Conservation (phyloP, 1,284 basidiomycete species). For the Erythrobasidium hasegawianum region DNA sequence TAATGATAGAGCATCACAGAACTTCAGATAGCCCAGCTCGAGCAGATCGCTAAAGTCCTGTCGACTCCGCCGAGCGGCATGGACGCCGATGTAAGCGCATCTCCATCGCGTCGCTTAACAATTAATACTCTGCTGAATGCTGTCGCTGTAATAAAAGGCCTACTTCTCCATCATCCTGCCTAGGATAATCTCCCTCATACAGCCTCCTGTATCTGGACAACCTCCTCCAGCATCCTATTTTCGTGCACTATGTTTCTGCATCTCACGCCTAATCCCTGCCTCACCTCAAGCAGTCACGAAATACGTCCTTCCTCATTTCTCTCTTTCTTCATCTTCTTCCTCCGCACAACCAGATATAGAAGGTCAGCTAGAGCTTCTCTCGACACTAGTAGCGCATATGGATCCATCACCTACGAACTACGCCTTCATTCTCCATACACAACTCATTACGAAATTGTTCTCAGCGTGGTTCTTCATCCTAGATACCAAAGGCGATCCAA, state of each 20-base stretch:
- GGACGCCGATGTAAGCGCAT: conserved; percentile 1
- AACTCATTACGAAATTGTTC: conserved; percentile 4
- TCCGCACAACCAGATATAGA: conserved; percentile 12
- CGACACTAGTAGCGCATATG: conserved; percentile 17
- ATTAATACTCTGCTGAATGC: no score
- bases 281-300: conserved; percentile 3
- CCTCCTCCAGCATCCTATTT: conserved; percentile 10
- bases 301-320: conserved; percentile 1
- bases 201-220: conserved; percentile 8
- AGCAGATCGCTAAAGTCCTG: conserved; percentile 28
- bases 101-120: no score
- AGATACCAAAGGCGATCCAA: conserved; percentile 29
- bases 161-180: conserved; percentile 16
- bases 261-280: conserved; percentile 20
- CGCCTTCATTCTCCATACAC: conserved; percentile 15
- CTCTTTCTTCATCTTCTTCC: not conserved
- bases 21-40: conserved; percentile 14
- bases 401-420: conserved; percentile 27
- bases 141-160: no score
- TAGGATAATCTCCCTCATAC: conserved; percentile 15
- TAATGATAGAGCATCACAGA: conserved; percentile 14
- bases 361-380: conserved; percentile 20
- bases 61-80: conserved; percentile 12
- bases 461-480: conserved; percentile 12
- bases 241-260: conserved; percentile 31